phyloP scores from a whole-genome alignment of 2,329 filamentous ascomycete genomes.

The Microsporum ferrugineum region DNA sequence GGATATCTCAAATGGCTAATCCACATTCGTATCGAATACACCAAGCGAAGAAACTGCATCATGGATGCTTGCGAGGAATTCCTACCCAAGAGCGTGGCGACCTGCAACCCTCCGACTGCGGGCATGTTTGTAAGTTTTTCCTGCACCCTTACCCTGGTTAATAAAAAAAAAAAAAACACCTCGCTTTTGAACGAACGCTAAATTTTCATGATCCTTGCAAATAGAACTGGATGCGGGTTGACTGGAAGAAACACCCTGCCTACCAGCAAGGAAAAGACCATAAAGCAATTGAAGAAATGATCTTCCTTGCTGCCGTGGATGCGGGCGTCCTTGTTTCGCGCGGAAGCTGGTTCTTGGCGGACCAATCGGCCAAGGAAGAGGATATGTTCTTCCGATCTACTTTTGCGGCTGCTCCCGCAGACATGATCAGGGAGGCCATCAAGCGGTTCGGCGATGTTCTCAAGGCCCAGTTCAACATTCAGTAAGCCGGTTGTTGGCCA shows the following conservation, averaged over 20 bases:
- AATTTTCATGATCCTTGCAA: background rate
- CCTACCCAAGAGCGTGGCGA: conserved; percentile 59
- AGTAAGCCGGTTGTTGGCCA: background rate
- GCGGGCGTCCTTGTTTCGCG: conserved; percentile 69
- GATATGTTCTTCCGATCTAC: conserved; percentile 83
- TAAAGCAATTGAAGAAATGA: conserved; percentile 62
- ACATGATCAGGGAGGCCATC: conserved; percentile 61
- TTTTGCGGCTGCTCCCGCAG: conserved; percentile 66
- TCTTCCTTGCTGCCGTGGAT: conserved; percentile 66
- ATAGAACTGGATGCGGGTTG: conserved; percentile 39
- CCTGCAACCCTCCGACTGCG: conserved; percentile 65
- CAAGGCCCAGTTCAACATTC: conserved; percentile 42
- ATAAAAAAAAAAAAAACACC: background rate
- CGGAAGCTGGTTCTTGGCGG: conserved; percentile 84
- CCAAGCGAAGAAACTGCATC: conserved; percentile 62
- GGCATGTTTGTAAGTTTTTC: conserved; percentile 78
- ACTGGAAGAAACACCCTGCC: conserved; percentile 37
- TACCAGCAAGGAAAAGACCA: conserved; percentile 27
- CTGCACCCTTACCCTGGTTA: background rate
- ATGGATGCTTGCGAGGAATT: conserved; percentile 66
- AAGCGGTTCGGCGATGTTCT: conserved; percentile 65
- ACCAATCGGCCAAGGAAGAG: conserved; percentile 46
- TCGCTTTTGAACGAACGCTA: background rate
- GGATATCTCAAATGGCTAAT: conserved; percentile 87
- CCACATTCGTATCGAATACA: conserved; percentile 69